phyloP scores from a whole-genome alignment of 2,329 filamentous ascomycete genomes.

The Gnomoniopsis sp. region DNA sequence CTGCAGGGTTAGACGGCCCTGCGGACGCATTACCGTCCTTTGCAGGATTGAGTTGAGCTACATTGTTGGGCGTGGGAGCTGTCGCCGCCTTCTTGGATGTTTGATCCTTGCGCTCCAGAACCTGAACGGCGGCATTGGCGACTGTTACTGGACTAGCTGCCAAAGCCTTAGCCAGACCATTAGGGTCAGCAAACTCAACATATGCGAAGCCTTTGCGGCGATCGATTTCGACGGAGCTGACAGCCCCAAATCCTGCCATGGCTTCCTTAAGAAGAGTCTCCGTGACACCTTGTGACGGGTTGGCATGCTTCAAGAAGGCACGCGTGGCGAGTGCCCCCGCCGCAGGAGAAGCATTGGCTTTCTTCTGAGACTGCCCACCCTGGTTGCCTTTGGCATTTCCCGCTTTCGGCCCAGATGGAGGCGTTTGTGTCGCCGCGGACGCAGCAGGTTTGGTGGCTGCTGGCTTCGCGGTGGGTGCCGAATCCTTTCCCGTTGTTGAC shows the following conservation, averaged over 20 bases:
- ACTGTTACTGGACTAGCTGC: slow-evolving; percentile 77
- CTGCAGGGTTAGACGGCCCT: background rate
- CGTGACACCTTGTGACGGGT: slow-evolving; percentile 87
- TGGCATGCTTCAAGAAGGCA: slow-evolving; percentile 78
- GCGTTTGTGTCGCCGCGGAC: slow-evolving; percentile 20
- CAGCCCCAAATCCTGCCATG: slow-evolving; percentile 68
- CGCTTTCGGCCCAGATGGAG: slow-evolving; percentile 25
- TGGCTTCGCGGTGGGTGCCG: slow-evolving; percentile 13
- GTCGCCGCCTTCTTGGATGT: slow-evolving; percentile 26
- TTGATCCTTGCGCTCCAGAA: slow-evolving; percentile 75
- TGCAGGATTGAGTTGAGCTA: background rate
- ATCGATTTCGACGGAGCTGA: slow-evolving; percentile 85
- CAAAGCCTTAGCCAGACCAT: slow-evolving; percentile 73
- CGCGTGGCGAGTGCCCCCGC: slow-evolving; percentile 52
- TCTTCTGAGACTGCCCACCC: slow-evolving; percentile 26
- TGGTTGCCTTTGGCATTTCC: slow-evolving; percentile 18
- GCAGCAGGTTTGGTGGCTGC: slow-evolving; percentile 24
- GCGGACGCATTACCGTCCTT: background rate
- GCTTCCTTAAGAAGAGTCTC: slow-evolving; percentile 74
- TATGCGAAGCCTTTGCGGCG: slow-evolving; percentile 94
- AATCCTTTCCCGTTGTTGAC: slow-evolving; percentile 22
- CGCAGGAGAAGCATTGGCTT: slow-evolving; percentile 24
- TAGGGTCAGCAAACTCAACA: slow-evolving; percentile 76
- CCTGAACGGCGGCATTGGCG: slow-evolving; percentile 80
- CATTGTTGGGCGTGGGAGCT: background rate